Evolutionary conservation across 1,284 basidiomycete species (phyloP).

Genomic region (Sporisorium scitamineum): DNA sequence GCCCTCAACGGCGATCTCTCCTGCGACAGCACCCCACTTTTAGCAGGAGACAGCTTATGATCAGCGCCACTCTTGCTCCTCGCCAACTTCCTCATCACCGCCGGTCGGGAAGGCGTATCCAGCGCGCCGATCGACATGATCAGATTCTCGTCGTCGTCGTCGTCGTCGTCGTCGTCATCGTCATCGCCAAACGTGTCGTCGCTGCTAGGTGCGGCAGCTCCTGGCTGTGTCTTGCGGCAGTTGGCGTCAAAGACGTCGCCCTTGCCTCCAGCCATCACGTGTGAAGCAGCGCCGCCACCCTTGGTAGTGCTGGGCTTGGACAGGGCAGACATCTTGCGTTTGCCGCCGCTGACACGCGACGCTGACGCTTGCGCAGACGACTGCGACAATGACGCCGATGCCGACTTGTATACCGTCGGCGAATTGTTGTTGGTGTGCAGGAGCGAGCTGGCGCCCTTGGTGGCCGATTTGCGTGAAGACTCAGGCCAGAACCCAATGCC

Average conservation of each 20-base stretch:
- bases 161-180: conserved; percentile 40
- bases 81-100: conserved; percentile 24
- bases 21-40: neutral
- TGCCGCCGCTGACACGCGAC: neutral
- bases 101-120: conserved; percentile 43
- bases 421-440: conserved; percentile 6
- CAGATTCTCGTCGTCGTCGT: conserved; percentile 34
- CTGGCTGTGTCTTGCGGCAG: neutral
- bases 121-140: conserved; percentile 21
- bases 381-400: neutral
- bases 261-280: conserved; percentile 4
- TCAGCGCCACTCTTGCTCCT: conserved; percentile 6
- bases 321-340: conserved; percentile 12
- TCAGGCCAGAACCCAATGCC: conserved; percentile 33
- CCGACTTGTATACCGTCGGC: conserved; percentile 35
- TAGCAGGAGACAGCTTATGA: neutral
- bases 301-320: neutral
- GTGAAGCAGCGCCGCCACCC: conserved; percentile 11
- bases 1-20: conserved; percentile 19
- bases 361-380: neutral
- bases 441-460: conserved; percentile 1
- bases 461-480: conserved; percentile 20
- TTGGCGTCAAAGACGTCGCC: conserved; percentile 37
- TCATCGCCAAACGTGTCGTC: conserved; percentile 33
- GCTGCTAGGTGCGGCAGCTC: conserved; percentile 10